These are phyloP conservation scores for Leersia perrieri DNA, from an alignment of 176 grass and related monocot genomes.

Conservation along the genomic window DNA sequence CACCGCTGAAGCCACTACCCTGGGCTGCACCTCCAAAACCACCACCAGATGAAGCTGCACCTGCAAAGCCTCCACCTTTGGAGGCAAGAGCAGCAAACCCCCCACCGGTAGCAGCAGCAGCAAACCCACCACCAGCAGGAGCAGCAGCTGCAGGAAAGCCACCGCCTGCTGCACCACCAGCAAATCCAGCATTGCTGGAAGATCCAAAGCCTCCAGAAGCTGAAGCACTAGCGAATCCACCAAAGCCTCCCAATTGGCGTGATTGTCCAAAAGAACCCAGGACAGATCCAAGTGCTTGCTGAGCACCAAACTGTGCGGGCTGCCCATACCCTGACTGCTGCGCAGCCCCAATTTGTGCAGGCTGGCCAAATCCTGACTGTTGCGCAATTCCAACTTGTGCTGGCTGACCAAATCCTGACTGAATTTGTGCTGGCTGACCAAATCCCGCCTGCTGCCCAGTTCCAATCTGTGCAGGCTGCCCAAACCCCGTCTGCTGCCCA, in stretches of 20 bases:
- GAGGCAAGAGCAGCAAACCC: conserved; percentile 68
- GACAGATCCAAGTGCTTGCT: conserved; percentile 88
- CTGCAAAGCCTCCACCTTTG: conserved; percentile 56
- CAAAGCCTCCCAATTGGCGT: conserved; percentile 76
- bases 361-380: conserved; percentile 73
- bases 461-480: conserved; percentile 62
- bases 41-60: conserved; percentile 24
- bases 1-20: conserved; percentile 52
- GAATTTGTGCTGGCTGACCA: conserved; percentile 71
- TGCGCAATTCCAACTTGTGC: conserved; percentile 53
- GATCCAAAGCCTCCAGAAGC: conserved; percentile 67
- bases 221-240: conserved; percentile 67
- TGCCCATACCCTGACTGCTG: conserved; percentile 68
- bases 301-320: conserved; percentile 67
- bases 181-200: conserved; percentile 64
- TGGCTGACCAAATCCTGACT: conserved; percentile 71
- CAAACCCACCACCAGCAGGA: conserved; percentile 45
- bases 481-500: conserved; percentile 71
- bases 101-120: conserved; percentile 49
- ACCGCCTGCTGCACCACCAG: conserved; percentile 52
- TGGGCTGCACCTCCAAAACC: conserved; percentile 42
- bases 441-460: conserved; percentile 69
- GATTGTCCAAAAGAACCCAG: conserved; percentile 95
- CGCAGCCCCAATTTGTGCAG: conserved; percentile 55
- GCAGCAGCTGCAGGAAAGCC: conserved; percentile 60